These are phyloP conservation scores for Apiotrichum sp. DNA, from an alignment of 1,284 basidiomycete genomes.

Conservation along the genomic window DNA sequence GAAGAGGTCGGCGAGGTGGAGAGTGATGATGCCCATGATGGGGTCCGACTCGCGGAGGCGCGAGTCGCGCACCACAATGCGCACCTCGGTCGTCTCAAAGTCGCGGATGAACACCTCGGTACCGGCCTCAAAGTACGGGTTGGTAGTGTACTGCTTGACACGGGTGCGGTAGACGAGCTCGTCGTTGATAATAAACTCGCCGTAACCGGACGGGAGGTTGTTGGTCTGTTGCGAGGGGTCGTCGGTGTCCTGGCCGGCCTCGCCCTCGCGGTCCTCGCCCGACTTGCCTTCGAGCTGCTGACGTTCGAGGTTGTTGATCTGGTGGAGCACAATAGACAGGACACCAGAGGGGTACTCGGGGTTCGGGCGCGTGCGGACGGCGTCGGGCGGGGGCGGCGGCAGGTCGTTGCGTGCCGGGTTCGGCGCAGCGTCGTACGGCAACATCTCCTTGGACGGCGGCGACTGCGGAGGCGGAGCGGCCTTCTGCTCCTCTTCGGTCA, in stretches of 20 bases:
- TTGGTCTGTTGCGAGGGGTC: constrained; percentile 53
- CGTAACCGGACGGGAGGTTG: constrained; percentile 51
- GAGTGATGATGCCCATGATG: constrained; percentile 63
- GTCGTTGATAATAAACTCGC: constrained; percentile 53
- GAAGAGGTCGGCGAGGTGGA: constrained; percentile 45
- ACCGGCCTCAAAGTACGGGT: constrained; percentile 68
- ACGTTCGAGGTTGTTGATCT: constrained; percentile 57
- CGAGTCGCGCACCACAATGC: constrained; percentile 64
- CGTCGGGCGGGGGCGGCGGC: constrained; percentile 51
- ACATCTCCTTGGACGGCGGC: constrained; percentile 47
- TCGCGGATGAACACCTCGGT: constrained; percentile 68
- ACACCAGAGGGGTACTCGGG: constrained; percentile 57
- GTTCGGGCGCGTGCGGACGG: constrained; percentile 58
- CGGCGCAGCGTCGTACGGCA: constrained; percentile 46
- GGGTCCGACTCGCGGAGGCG: constrained; percentile 54
- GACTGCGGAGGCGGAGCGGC: constrained; percentile 7
- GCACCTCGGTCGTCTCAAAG: constrained; percentile 59
- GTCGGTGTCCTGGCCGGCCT: constrained; percentile 56
- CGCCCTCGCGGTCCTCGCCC: constrained; percentile 53
- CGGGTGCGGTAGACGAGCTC: constrained; percentile 58
- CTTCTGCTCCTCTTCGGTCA: constrained; percentile 37
- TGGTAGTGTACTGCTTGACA: constrained; percentile 57
- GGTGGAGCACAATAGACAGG: constrained; percentile 57
- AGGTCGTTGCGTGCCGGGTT: constrained; percentile 49
- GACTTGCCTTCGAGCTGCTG: constrained; percentile 54